Percentiles rank a stretch among this genome's conserved stretches.
Evolutionary conservation across 2,329 filamentous ascomycete species (phyloP).

Genomic region (Cercospora citrullina): DNA sequence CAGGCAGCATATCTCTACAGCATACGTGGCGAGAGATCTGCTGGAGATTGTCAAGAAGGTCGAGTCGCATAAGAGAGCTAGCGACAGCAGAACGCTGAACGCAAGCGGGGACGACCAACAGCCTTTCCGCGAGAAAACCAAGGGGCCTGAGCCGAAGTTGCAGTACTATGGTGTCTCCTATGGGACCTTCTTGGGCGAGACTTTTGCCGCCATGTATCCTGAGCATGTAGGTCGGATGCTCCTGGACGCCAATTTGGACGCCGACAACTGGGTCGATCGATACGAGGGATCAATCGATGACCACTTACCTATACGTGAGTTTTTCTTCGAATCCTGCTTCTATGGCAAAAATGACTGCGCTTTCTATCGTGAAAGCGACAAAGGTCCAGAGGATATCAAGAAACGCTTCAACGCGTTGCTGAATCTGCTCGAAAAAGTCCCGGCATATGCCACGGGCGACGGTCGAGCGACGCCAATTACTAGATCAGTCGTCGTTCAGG

Average conservation of each 20-base stretch:
- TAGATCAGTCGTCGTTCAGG: constrained; percentile 19
- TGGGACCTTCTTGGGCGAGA: constrained; percentile 18
- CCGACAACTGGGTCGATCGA: constrained; percentile 32
- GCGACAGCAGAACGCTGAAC: not conserved
- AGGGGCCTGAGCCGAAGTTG: constrained; percentile 12
- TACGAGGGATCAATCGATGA: constrained; percentile 28
- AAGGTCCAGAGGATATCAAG: constrained; percentile 20
- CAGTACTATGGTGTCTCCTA: constrained; percentile 39
- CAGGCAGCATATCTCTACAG: constrained; percentile 40
- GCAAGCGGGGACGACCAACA: not conserved
- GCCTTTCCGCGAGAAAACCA: not conserved
- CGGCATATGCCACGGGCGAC: constrained; percentile 22
- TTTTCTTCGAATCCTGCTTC: constrained; percentile 21
- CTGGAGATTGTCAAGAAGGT: constrained; percentile 20
- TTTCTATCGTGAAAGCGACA: constrained; percentile 22
- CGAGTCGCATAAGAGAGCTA: constrained; percentile 9
- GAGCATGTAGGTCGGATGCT: constrained; percentile 19
- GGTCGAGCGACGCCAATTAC: constrained; percentile 26
- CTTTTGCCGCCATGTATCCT: constrained; percentile 17
- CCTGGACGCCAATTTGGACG: constrained; percentile 36
- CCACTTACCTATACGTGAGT: constrained; percentile 13
- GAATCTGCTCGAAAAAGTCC: constrained; percentile 19
- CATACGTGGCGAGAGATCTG: constrained; percentile 17
- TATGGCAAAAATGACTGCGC: constrained; percentile 13
- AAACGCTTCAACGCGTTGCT: constrained; percentile 20